Conservation (phyloP, 1,139 yeast genomes). For the Yueomyces sp. region DNA sequence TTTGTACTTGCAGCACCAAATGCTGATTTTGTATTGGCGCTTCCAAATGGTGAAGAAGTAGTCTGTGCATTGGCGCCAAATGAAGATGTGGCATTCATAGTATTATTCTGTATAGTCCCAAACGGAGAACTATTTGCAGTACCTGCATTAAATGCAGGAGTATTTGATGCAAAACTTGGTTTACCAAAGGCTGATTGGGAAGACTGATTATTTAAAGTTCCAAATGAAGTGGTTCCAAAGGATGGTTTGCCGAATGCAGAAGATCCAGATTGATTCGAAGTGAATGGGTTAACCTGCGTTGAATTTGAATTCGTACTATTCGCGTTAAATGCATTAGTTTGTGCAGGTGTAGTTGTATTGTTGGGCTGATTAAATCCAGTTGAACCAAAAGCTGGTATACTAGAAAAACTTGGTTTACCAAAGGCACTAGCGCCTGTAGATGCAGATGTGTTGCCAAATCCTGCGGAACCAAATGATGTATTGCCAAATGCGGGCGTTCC, state of each 20-base stretch:
- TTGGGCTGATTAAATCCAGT: conserved; percentile 1
- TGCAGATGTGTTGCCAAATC: not conserved
- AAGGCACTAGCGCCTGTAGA: conserved; percentile 7
- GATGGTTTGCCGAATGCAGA: conserved; percentile 13
- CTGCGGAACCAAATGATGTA: conserved; percentile 14
- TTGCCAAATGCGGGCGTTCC: conserved; percentile 11
- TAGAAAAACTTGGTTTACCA: conserved; percentile 16
- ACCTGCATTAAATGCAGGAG: conserved; percentile 6
- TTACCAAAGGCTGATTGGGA: conserved; percentile 13
- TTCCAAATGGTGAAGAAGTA: conserved; percentile 4
- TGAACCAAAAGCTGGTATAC: conserved; percentile 7
- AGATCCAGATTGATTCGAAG: not conserved
- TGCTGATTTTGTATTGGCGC: conserved; percentile 1
- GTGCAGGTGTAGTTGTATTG: conserved; percentile 2
- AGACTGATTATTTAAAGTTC: not conserved
- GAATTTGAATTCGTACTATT: conserved; percentile 5
- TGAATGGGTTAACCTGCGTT: conserved; percentile 4
- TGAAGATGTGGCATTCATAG: conserved; percentile 4
- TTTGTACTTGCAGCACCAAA: conserved; percentile 1
- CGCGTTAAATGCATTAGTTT: conserved; percentile 10
- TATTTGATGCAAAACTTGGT: conserved; percentile 8
- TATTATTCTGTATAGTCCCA: conserved; percentile 1
- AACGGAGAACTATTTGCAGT: conserved; percentile 1
- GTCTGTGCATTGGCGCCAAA: conserved; percentile 1
- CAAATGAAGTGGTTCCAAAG: conserved; percentile 3